These are phyloP conservation scores for Desmodesmus armatus DNA, from an alignment of 139 green algal genomes.

Conservation along the genomic window DNA sequence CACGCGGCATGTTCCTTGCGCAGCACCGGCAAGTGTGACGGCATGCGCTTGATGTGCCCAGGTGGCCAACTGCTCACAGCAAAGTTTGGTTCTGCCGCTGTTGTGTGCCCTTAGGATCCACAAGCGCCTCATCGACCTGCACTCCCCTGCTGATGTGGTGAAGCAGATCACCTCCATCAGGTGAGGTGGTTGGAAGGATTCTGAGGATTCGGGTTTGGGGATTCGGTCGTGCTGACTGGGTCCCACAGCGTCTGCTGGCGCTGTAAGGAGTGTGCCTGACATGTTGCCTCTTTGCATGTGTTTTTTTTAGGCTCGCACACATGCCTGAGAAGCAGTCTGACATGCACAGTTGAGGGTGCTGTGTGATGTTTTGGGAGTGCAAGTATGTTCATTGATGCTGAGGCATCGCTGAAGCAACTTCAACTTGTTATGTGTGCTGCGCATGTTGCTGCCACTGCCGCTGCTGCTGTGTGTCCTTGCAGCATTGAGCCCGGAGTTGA, in stretches of 20 bases:
- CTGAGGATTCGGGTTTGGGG: too few relatives aligned
- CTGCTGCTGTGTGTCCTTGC: not conserved
- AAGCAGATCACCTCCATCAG: constrained; percentile 99
- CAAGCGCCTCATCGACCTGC: constrained; percentile 99
- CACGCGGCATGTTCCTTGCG: not conserved
- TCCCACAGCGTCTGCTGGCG: too few relatives aligned
- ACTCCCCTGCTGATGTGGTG: constrained; percentile 97
- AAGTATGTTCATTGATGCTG: too few relatives aligned
- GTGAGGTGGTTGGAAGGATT: constrained; percentile 55
- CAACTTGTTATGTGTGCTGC: too few relatives aligned
- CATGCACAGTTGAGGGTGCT: too few relatives aligned
- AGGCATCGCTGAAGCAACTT: too few relatives aligned
- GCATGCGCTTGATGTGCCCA: not conserved
- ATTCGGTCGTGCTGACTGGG: too few relatives aligned
- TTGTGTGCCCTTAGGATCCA: constrained; percentile 82
- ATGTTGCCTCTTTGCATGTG: too few relatives aligned
- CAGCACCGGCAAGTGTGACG: not conserved
- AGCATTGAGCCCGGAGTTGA: constrained; percentile 98
- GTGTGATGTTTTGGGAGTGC: too few relatives aligned
- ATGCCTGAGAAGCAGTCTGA: too few relatives aligned
- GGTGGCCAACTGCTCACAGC: not conserved
- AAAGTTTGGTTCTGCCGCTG: not conserved
- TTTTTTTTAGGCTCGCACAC: too few relatives aligned
- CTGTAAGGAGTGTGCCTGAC: too few relatives aligned
- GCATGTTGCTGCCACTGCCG: not conserved